These are phyloP conservation scores for Saprolegnia parasitica DNA, from an alignment of 352 stramenopile genomes.

Conservation along the genomic window DNA sequence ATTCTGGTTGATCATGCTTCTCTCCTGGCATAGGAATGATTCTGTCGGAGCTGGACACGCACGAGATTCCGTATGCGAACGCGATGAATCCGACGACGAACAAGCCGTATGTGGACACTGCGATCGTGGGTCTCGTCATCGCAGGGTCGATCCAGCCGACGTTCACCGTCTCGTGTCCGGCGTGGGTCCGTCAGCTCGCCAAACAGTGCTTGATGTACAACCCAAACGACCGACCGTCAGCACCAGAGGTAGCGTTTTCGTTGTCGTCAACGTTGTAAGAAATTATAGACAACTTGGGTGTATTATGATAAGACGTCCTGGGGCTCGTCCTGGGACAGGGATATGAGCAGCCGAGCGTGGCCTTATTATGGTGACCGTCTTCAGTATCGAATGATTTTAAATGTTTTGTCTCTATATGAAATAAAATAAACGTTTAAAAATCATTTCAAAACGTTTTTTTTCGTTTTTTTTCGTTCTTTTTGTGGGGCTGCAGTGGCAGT, in stretches of 20 bases:
- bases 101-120: conserved; percentile 25
- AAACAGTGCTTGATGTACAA: conserved; percentile 9
- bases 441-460: no score
- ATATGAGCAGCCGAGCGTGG: no score
- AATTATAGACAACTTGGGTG: no score
- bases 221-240: conserved; percentile 11
- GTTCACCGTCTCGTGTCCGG: neutral
- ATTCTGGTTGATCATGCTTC: no score
- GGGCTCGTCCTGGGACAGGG: no score
- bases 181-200: conserved; percentile 6
- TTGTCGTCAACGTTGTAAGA: neutral
- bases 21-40: conserved; percentile 15
- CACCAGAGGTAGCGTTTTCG: neutral
- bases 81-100: conserved; percentile 21
- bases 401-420: no score
- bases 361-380: no score
- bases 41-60: conserved; percentile 24
- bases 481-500: no score
- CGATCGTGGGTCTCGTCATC: conserved; percentile 28
- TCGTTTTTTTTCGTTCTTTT: no score
- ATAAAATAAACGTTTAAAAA: no score
- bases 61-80: conserved; percentile 26
- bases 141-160: conserved; percentile 7
- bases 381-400: no score
- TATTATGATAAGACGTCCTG: no score